Conservation (phyloP, 139 green algal species). For the Chara braunii region DNA sequence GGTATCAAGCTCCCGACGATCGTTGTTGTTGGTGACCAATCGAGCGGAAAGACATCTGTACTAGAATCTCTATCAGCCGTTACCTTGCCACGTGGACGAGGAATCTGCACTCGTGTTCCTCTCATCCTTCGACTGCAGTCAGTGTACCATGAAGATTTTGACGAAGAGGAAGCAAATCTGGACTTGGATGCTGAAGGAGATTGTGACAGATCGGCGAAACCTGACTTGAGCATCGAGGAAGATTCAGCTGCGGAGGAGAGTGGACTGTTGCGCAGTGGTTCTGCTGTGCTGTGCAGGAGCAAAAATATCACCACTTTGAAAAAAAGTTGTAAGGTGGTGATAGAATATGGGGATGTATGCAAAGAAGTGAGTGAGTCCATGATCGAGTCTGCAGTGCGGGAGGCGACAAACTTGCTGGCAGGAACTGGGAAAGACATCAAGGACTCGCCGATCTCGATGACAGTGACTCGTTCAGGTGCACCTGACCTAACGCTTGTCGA, state of each 20-base stretch:
- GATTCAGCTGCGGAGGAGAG: no score
- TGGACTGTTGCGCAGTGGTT: no score
- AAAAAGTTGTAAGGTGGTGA: no score
- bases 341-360: no score
- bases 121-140: conserved; percentile 20
- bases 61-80: conserved; percentile 13
- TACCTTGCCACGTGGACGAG: conserved; percentile 8
- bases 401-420: conserved; percentile 5
- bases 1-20: conserved; percentile 28
- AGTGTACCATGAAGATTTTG: no score
- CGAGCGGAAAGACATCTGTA: conserved; percentile 26
- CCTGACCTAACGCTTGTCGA: conserved; percentile 86
- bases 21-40: conserved; percentile 28
- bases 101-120: conserved; percentile 26
- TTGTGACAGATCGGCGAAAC: no score
- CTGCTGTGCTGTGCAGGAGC: no score
- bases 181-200: no score
- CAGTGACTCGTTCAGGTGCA: neutral
- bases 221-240: no score
- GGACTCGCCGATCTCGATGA: conserved; percentile 7
- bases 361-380: no score
- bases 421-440: conserved; percentile 1
- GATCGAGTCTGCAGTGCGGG: conserved; percentile 7
- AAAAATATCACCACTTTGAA: no score
- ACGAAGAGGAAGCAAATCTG: no score